Evolutionary conservation across 352 stramenopile species (phyloP), one percentile per base, ranked within the genome.

Genomic region (Pythium periplocum): DNA sequence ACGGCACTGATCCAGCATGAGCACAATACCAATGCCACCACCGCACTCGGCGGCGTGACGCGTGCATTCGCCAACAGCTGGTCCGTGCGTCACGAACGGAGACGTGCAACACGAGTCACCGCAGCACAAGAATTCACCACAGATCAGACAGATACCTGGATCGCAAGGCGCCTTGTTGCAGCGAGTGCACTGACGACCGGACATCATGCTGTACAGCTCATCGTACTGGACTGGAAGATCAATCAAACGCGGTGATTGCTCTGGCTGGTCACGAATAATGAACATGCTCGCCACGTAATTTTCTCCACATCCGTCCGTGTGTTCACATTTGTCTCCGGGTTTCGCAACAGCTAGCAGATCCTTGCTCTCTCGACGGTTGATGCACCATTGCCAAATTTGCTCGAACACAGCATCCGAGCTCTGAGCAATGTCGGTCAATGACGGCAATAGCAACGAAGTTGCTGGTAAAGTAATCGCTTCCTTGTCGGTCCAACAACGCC

Each of bases 251-350:
- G 80, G 80, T 26, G 17, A 26, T 38, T 72, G 71, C 31, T 56
- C 63, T n/a, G 64, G 50, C 6, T 75, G 53, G 51, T 95, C 83
- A 30, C 84, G 82, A 26, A 95, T 48, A 47, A 95, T 91, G 47
- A 95, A 95, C 83, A 95, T 93, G 62, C 83, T 95, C 36, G 84
- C 84, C 30, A 92, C 76, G 55, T 93, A 95, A 11, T 76, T 79
- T 51, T 95, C 84, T 56, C 84, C 89, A 54, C 77, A 87, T 17
- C 83, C 78, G 60, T 95, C 84, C 10, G 83, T 87, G 59, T 95
- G 84, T 50, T 95, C 84, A 53, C 84, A 95, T 54, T 84, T 89
- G 52, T 91, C 83, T 12, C 83, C 78, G 44, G 68, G 68, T 51
- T 87, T 91, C 0, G 67, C 78, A 35, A 71, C 83, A 8, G 78